Conservation (phyloP, 306 rosid species). For the Inga oerstediana region DNA sequence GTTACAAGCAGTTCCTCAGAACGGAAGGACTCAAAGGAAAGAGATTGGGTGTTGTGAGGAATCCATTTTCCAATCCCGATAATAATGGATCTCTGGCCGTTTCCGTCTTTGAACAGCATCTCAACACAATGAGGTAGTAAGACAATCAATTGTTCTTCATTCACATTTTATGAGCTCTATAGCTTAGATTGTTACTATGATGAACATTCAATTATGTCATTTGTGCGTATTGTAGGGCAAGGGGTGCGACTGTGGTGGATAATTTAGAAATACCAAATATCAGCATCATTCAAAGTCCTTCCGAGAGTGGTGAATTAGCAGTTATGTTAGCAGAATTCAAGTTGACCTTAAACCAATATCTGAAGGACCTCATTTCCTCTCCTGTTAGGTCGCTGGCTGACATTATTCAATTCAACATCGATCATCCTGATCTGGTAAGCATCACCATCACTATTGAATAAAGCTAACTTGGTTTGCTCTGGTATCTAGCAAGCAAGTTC, state of each 20-base stretch:
- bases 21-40: slow-evolving; percentile 63
- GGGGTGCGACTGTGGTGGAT: slow-evolving; percentile 65
- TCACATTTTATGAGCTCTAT: background rate
- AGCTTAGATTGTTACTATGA: background rate
- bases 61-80: slow-evolving; percentile 42
- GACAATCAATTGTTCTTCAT: background rate
- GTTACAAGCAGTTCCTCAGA: slow-evolving; percentile 60
- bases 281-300: slow-evolving; percentile 35
- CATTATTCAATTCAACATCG: slow-evolving; percentile 55
- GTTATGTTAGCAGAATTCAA: slow-evolving; percentile 49
- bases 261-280: slow-evolving; percentile 58
- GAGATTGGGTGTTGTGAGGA: slow-evolving; percentile 66
- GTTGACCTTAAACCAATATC: slow-evolving; percentile 44
- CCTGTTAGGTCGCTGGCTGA: slow-evolving; percentile 60
- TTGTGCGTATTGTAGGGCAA: slow-evolving; percentile 35
- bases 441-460: background rate
- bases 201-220: background rate
- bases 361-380: slow-evolving; percentile 49
- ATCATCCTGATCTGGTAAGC: slow-evolving; percentile 50
- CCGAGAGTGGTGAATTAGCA: slow-evolving; percentile 44
- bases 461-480: background rate
- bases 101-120: slow-evolving; percentile 52
- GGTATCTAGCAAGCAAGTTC: background rate
- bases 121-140: slow-evolving; percentile 42
- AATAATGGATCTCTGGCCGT: slow-evolving; percentile 31